phyloP scores from a whole-genome alignment of 164 flowering plant genomes.

The Liriodendron chinense region DNA sequence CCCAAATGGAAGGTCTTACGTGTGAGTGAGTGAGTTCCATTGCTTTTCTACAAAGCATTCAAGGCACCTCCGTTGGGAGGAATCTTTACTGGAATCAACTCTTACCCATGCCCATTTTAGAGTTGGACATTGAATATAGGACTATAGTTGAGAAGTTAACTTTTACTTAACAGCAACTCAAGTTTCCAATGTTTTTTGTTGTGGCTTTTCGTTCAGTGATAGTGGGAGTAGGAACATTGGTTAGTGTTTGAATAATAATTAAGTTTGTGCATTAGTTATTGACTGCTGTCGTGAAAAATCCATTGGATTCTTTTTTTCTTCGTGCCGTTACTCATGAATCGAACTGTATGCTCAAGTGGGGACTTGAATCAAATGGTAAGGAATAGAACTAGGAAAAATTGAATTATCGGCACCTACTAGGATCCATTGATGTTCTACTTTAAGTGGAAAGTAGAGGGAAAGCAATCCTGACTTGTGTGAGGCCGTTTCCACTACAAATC shows the following conservation, averaged over 20 bases:
- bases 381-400: too few species aligned
- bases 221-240: not conserved
- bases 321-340: too few species aligned
- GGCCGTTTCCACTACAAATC: too few species aligned
- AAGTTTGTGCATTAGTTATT: not conserved
- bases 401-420: too few species aligned
- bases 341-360: too few species aligned
- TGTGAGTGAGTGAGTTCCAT: slow-evolving; percentile 88
- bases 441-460: too few species aligned
- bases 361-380: too few species aligned
- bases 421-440: too few species aligned
- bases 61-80: not conserved
- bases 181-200: not conserved
- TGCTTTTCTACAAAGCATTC: slow-evolving; percentile 4
- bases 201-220: not conserved
- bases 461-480: too few species aligned
- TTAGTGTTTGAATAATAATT: not conserved
- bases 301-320: too few species aligned
- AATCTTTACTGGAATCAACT: not conserved
- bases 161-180: not conserved
- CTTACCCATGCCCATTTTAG: not conserved
- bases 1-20: slow-evolving; percentile 99
- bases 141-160: not conserved
- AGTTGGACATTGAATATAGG: not conserved
- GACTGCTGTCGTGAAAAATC: not conserved